phyloP scores from a whole-genome alignment of 176 grass and related monocot genomes.

The Bromus sterilis region DNA sequence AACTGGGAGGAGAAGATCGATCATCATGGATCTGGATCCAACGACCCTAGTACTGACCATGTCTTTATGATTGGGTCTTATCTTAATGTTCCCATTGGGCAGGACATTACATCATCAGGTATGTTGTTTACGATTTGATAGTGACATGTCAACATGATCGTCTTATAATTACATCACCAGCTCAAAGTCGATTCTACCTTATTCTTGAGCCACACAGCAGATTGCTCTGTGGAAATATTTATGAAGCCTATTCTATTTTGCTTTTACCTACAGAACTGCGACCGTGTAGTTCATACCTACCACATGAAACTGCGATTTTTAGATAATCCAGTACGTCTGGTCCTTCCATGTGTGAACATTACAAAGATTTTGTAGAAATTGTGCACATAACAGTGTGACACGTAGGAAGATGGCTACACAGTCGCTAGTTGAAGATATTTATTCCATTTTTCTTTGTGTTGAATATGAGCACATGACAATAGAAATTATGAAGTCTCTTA shows the following conservation, averaged over 20 bases:
- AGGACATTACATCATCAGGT: constrained; percentile 91
- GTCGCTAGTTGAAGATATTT: background rate
- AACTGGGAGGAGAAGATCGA: constrained; percentile 74
- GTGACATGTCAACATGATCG: background rate
- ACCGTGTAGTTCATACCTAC: too few relatives aligned
- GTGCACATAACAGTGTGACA: background rate
- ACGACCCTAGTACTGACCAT: constrained; percentile 52
- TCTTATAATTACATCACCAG: background rate
- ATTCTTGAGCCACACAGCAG: background rate
- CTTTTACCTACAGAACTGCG: background rate
- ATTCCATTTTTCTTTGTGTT: background rate
- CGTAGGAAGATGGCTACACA: background rate
- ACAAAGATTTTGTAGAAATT: background rate
- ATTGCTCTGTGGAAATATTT: background rate
- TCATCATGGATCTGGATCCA: constrained; percentile 51
- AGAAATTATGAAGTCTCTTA: background rate
- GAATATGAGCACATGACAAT: background rate
- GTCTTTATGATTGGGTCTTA: constrained; percentile 88
- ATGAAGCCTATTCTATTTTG: background rate
- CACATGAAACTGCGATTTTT: background rate
- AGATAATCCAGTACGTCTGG: background rate
- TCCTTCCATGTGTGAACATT: background rate
- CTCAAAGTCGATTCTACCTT: background rate
- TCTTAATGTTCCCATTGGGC: constrained; percentile 91
- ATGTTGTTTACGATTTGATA: constrained; percentile 14